Evolutionary conservation across 768 basidiomycete genomes (phyloP), one percentile per base, ranked within the genome.

Genomic region (Trametes cubensis): DNA sequence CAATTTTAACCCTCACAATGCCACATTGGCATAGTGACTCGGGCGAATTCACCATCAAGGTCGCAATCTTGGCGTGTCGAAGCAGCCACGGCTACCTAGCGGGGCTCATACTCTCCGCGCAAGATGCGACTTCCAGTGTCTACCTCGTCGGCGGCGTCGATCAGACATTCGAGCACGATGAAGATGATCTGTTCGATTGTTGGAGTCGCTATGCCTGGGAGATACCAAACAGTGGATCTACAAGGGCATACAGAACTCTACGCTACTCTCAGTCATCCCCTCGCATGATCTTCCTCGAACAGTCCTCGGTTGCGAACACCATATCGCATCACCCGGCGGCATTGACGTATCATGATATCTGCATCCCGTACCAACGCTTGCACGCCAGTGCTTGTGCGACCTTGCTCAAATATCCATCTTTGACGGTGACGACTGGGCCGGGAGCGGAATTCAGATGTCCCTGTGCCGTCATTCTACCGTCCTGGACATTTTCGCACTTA

Each of bases 331-430:
- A 21, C 13, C 14, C 13, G 6, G 25, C 17, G 18, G 11, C 50
- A n/a, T 2, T 51, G 30, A 28, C 48, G 4, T 17, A 28, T 17
- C 52, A 17, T 0, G 39, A 53, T 1, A 23, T 53, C 7, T 53
- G 52, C 39, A 53, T 53, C 38, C 39, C 52, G 2, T 15, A 15
- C 52, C 38, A 53, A n/a, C 52, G 52, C 20, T 39, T 53, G 20
- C n/a, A 17, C 13, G 20, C 39, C 2, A 14, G 39, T 4, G 28
- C 26, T n/a, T 17, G 38, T 7, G 11, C 52, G 21, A 6, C 52
- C 39, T 1, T 15, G 3, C 39, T 34, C 28, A 28, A 28, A 28
- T 28, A 28, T 28, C 28, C 28, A 7, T 28, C 28, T 7, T 28
- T 28, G 4, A 28, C 28, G 28, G 28, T 7, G 28, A 28, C 28